phyloP scores from a whole-genome alignment of 768 basidiomycete species.

The Mycena chlorophos region DNA sequence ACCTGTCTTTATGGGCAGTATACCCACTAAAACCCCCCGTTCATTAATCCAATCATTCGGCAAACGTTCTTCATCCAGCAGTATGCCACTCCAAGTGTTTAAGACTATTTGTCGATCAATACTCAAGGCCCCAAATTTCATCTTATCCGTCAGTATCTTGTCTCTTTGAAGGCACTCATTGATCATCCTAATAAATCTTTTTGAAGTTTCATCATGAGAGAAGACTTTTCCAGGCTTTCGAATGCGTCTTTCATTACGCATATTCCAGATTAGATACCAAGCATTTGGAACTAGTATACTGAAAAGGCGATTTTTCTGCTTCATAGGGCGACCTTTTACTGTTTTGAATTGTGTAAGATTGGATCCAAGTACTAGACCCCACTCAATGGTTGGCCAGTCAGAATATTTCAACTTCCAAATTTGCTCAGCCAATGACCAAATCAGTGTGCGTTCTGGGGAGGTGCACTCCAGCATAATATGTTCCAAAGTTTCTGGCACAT shows the following conservation, averaged over 20 bases:
- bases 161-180: too few relatives aligned
- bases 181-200: too few relatives aligned
- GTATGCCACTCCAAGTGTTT: too few relatives aligned
- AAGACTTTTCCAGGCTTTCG: not conserved
- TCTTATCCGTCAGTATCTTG: too few relatives aligned
- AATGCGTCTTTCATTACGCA: not conserved
- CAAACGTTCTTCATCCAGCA: too few relatives aligned
- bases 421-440: constrained; percentile 6
- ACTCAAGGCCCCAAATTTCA: too few relatives aligned
- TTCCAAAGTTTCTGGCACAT: constrained; percentile 9
- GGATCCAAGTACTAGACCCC: not conserved
- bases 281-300: not conserved
- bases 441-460: not conserved
- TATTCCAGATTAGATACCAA: not conserved
- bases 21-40: too few relatives aligned
- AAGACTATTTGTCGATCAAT: too few relatives aligned
- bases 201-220: too few relatives aligned
- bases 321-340: not conserved
- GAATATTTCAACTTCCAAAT: constrained; percentile 1
- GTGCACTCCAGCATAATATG: constrained; percentile 15
- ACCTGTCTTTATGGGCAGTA: too few relatives aligned
- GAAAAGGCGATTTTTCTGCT: not conserved
- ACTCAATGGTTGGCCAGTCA: not conserved
- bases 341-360: not conserved
- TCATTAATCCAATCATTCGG: too few relatives aligned